Percentiles rank a stretch among this genome's conserved stretches.
Evolutionary conservation across 2,329 filamentous ascomycete genomes (phyloP).

Genomic region (Paramyrothecium roridum): DNA sequence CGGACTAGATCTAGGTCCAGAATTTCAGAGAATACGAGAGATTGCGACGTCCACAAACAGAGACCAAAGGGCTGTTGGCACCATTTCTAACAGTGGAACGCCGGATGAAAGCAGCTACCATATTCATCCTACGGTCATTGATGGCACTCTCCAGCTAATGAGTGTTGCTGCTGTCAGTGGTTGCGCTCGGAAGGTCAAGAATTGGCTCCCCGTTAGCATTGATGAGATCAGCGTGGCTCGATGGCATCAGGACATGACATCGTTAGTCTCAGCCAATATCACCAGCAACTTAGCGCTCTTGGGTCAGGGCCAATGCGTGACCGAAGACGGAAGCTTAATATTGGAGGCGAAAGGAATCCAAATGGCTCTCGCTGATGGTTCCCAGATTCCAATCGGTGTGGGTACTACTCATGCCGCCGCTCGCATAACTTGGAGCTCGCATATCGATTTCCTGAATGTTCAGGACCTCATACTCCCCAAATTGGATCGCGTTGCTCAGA

Average conservation of each 20-base stretch:
- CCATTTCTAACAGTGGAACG: neutral
- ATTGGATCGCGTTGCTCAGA: too few species aligned
- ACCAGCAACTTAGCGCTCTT: neutral
- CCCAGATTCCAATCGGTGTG: neutral
- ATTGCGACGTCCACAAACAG: constrained; percentile 8
- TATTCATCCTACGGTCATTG: constrained; percentile 8
- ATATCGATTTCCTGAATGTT: too few species aligned
- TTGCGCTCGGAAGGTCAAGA: constrained; percentile 16
- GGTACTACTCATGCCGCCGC: neutral
- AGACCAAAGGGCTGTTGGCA: constrained; percentile 6
- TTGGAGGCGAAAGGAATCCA: neutral
- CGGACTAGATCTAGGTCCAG: constrained; percentile 26
- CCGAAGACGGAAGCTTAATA: neutral
- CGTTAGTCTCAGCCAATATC: neutral
- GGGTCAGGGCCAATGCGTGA: neutral
- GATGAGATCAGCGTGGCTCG: neutral
- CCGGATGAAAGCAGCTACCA: constrained; percentile 6
- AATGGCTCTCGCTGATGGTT: neutral
- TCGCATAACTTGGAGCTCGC: neutral
- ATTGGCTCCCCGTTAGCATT: constrained; percentile 2
- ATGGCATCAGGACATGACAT: neutral
- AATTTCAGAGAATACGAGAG: constrained; percentile 22
- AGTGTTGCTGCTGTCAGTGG: constrained; percentile 5
- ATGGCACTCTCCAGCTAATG: constrained; percentile 6
- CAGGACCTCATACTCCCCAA: too few species aligned